phyloP scores from a whole-genome alignment of 306 rosid species.

The Comarum palustre region DNA sequence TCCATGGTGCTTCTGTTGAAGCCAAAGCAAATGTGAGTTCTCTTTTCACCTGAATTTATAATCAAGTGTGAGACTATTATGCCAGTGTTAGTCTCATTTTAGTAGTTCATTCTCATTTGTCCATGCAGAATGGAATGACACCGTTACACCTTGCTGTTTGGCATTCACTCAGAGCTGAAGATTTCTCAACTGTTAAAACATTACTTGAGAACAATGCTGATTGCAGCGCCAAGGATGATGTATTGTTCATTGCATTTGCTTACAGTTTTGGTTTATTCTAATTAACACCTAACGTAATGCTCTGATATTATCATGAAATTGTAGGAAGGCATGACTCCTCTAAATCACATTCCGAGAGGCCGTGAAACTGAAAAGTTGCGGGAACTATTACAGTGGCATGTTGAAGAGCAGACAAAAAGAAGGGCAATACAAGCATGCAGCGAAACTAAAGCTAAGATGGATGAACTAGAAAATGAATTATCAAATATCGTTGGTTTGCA shows the following conservation, averaged over 20 bases:
- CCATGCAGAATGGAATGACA: constrained; percentile 91
- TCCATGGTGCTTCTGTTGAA: constrained; percentile 71
- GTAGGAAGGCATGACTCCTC: constrained; percentile 93
- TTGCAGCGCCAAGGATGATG: constrained; percentile 83
- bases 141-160: constrained; percentile 98
- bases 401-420: constrained; percentile 74
- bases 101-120: constrained; percentile 30
- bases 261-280: constrained; percentile 7
- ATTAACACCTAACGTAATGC: constrained; percentile 10
- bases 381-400: constrained; percentile 54
- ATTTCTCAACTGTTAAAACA: constrained; percentile 61
- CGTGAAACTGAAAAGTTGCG: constrained; percentile 65
- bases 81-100: constrained; percentile 17
- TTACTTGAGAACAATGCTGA: constrained; percentile 74
- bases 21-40: constrained; percentile 81
- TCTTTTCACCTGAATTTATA: constrained; percentile 25
- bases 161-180: constrained; percentile 76
- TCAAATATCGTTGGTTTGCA: constrained; percentile 81
- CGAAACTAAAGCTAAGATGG: constrained; percentile 89
- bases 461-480: constrained; percentile 72
- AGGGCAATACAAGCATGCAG: constrained; percentile 83
- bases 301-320: constrained; percentile 31
- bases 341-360: constrained; percentile 77
- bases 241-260: constrained; percentile 27
- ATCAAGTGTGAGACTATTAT: constrained; percentile 18